phyloP scores from a whole-genome alignment of 2,329 filamentous ascomycete species.

The Epichloe coenophiala region DNA sequence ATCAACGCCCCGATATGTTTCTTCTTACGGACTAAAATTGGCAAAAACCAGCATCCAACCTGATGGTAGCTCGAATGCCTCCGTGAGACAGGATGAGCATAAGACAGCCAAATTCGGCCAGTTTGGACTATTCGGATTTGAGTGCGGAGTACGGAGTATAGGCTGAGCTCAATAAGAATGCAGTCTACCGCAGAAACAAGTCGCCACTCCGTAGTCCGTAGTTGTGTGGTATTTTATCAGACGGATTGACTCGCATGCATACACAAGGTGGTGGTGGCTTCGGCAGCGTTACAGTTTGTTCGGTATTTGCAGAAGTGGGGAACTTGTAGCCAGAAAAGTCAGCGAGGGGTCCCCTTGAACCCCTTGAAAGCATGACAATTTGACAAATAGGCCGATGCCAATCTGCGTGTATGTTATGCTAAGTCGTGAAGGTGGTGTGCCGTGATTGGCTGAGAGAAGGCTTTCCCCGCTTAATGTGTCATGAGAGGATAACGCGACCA shows the following conservation, averaged over 20 bases:
- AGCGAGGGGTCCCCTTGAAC: no score
- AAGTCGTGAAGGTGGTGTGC: slow-evolving; percentile 8
- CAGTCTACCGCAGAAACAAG: neutral
- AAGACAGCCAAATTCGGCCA: neutral
- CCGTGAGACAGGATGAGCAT: neutral
- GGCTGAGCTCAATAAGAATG: neutral
- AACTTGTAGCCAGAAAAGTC: no score
- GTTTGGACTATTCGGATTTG: neutral
- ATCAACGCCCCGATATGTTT: no score
- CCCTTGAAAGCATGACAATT: no score
- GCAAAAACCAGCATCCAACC: neutral
- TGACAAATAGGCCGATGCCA: no score
- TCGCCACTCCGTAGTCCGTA: no score
- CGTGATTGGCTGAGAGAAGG: slow-evolving; percentile 17
- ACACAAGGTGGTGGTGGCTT: neutral
- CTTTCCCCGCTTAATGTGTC: slow-evolving; percentile 26
- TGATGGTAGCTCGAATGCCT: neutral
- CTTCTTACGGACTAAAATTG: neutral
- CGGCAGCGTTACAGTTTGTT: neutral
- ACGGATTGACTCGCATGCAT: neutral
- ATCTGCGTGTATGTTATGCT: no score
- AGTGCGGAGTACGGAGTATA: neutral
- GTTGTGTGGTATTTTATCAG: neutral
- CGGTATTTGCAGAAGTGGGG: no score
- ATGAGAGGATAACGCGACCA: slow-evolving; percentile 19